phyloP scores from a whole-genome alignment of 2,329 filamentous ascomycete species.

The Thielaviopsis musarum region DNA sequence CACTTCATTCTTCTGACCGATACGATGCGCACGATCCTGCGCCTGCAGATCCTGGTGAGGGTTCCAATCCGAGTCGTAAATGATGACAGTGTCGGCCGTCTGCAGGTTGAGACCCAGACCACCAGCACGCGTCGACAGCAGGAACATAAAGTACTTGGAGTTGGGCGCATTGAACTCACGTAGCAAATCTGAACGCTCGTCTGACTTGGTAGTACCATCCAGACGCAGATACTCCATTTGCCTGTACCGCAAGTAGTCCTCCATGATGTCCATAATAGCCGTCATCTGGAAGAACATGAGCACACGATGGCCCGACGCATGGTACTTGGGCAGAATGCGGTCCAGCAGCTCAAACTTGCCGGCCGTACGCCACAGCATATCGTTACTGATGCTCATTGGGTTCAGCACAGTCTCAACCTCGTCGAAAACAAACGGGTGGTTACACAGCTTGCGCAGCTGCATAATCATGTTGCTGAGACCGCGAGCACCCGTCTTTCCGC shows the following conservation, averaged over 20 bases:
- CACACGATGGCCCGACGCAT: conserved; percentile 78
- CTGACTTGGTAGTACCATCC: conserved; percentile 92
- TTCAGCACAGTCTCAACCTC: conserved; percentile 98
- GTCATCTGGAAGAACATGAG: conserved; percentile 99
- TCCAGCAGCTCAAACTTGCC: conserved; percentile 97
- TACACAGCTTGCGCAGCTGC: conserved; percentile 96
- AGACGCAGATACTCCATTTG: conserved; percentile 77
- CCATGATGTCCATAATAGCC: conserved; percentile 99
- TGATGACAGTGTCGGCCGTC: conserved; percentile 96
- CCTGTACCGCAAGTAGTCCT: conserved; percentile 80
- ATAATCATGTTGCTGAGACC: conserved; percentile 99
- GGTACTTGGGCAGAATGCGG: conserved; percentile 83
- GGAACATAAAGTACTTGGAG: conserved; percentile 92
- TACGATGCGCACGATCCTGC: conserved; percentile 99
- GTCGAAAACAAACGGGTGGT: conserved; percentile 97
- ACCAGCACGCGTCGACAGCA: conserved; percentile 96
- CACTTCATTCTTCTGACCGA: conserved; percentile 98
- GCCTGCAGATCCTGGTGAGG: conserved; percentile 98
- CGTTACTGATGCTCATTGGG: conserved; percentile 71
- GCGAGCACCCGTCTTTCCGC: conserved; percentile 82
- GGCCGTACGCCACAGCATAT: conserved; percentile 83
- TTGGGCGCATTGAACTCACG: conserved; percentile 76
- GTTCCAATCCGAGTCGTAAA: conserved; percentile 99
- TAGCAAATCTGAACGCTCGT: conserved; percentile 84
- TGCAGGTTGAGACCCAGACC: conserved; percentile 94